A percentile compares a stretch with the other conserved stretches of the same genome.
Evolutionary conservation across 1,284 basidiomycete species (phyloP).

Genomic region (Anthracocystis setariae): DNA sequence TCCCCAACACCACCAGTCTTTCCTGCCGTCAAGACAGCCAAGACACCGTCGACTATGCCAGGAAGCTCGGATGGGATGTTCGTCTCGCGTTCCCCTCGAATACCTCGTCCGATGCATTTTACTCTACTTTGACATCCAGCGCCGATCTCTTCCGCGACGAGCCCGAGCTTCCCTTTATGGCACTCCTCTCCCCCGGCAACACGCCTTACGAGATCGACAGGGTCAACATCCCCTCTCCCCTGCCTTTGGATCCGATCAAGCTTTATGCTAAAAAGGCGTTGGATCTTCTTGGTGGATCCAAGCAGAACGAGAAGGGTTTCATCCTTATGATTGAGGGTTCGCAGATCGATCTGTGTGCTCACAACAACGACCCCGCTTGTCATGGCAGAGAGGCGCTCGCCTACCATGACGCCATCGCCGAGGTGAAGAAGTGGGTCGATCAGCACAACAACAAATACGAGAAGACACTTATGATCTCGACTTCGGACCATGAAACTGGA

Average conservation of each 20-base stretch:
- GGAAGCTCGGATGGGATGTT: constrained; percentile 54
- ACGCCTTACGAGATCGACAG: constrained; percentile 66
- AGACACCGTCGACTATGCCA: constrained; percentile 60
- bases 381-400: constrained; percentile 67
- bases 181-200: constrained; percentile 51
- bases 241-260: constrained; percentile 30
- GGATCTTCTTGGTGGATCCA: constrained; percentile 27
- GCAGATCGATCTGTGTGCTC: constrained; percentile 64
- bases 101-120: constrained; percentile 15
- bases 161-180: constrained; percentile 52
- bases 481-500: constrained; percentile 69
- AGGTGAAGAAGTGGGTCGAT: constrained; percentile 64
- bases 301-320: constrained; percentile 54
- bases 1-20: constrained; percentile 55
- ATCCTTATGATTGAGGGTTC: constrained; percentile 65
- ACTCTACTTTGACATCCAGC: not conserved
- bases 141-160: constrained; percentile 14
- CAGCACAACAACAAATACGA: constrained; percentile 57
- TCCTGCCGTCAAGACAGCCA: constrained; percentile 65
- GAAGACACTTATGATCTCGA: constrained; percentile 66
- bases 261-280: constrained; percentile 48
- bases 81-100: constrained; percentile 35
- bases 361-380: constrained; percentile 60
- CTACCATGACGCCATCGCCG: constrained; percentile 67
- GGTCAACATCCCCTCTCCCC: constrained; percentile 40